Conservation (phyloP, 192 early-diverging fungal genomes). For the Dissophora globulifera region DNA sequence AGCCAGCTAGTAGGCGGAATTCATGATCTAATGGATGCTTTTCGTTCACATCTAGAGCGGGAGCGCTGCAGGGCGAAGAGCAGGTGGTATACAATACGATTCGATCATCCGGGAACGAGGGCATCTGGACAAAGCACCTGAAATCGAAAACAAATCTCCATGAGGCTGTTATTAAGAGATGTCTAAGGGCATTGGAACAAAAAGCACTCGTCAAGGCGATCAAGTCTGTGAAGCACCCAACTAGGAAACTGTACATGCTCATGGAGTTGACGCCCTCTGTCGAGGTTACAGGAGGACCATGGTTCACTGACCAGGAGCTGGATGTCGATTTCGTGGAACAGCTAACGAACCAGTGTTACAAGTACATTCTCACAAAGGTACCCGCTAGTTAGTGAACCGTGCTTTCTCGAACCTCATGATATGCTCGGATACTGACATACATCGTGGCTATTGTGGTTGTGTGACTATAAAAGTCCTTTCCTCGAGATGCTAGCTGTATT, state of each 20-base stretch:
- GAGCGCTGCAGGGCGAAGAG: slow-evolving; percentile 71
- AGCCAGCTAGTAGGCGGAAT: no score
- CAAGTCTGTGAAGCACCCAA: slow-evolving; percentile 92
- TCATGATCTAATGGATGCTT: no score
- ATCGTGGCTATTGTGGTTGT: background rate
- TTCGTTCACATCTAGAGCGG: slow-evolving; percentile 11
- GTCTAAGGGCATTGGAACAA: slow-evolving; percentile 84
- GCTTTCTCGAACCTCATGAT: no score
- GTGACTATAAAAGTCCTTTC: slow-evolving; percentile 61
- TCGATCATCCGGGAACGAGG: slow-evolving; percentile 81
- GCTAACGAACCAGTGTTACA: slow-evolving; percentile 75
- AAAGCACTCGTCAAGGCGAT: slow-evolving; percentile 84
- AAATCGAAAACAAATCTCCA: slow-evolving; percentile 84
- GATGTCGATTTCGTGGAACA: slow-evolving; percentile 92
- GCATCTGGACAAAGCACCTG: slow-evolving; percentile 86
- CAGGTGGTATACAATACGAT: slow-evolving; percentile 85
- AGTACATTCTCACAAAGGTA: slow-evolving; percentile 75
- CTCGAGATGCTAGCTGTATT: slow-evolving; percentile 62
- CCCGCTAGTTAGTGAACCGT: background rate
- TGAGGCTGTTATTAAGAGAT: slow-evolving; percentile 76
- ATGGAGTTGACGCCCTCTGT: slow-evolving; percentile 81
- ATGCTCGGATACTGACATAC: slow-evolving; percentile 7
- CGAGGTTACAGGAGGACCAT: slow-evolving; percentile 92
- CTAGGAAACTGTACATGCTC: slow-evolving; percentile 92
- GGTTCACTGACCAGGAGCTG: slow-evolving; percentile 93